Evolutionary conservation across 305 asterid species (phyloP).

Genomic region (Ajuga reptans): DNA sequence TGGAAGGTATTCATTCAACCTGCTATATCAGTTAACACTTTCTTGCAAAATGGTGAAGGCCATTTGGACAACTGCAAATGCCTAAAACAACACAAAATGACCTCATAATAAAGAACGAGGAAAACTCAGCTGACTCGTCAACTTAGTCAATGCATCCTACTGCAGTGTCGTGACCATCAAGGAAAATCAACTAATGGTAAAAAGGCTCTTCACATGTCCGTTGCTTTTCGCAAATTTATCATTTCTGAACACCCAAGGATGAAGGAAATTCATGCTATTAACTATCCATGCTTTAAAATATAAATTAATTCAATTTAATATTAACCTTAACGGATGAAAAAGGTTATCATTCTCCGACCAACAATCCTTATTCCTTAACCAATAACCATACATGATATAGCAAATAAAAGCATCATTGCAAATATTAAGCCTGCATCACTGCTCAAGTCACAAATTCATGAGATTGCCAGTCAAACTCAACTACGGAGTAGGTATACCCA

Average conservation of each 20-base stretch:
- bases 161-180: background rate
- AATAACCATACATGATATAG: background rate
- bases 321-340: background rate
- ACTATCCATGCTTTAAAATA: background rate
- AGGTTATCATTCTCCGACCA: slow-evolving; percentile 3
- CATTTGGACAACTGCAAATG: slow-evolving; percentile 27
- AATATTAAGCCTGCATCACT: slow-evolving; percentile 1
- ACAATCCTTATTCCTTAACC: slow-evolving; percentile 12
- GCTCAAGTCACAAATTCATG: slow-evolving; percentile 3
- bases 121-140: slow-evolving; percentile 11
- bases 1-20: slow-evolving; percentile 46
- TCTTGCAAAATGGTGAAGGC: slow-evolving; percentile 11
- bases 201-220: background rate
- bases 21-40: slow-evolving; percentile 27
- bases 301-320: background rate
- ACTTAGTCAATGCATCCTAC: slow-evolving; percentile 15
- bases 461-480: background rate
- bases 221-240: slow-evolving; percentile 5
- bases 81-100: slow-evolving; percentile 18
- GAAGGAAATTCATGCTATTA: background rate
- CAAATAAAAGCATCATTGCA: background rate
- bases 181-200: background rate
- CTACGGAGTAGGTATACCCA: background rate
- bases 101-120: background rate
- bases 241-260: background rate